A percentile compares a stretch with the other conserved stretches of the same genome.
Conservation (phyloP, 768 basidiomycete species). For the Auricularia heimuer region DNA sequence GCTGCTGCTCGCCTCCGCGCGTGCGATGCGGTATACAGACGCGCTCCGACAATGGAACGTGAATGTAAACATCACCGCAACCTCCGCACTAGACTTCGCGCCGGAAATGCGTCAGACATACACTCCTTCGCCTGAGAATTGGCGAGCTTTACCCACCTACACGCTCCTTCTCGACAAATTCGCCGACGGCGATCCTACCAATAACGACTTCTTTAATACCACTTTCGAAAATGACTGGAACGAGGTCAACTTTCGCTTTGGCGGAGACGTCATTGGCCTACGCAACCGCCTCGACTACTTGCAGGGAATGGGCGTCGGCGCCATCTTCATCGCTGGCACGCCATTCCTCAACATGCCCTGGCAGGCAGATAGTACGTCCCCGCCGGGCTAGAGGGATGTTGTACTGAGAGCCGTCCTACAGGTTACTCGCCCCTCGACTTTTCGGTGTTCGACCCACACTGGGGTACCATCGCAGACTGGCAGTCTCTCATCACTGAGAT, state of each 20-base stretch:
- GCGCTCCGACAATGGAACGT: slow-evolving; percentile 67
- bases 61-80: slow-evolving; percentile 66
- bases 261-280: slow-evolving; percentile 81
- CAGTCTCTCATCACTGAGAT: slow-evolving; percentile 59
- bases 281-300: slow-evolving; percentile 73
- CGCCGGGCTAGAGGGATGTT: slow-evolving; percentile 8
- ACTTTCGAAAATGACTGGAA: slow-evolving; percentile 76
- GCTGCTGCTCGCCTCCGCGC: slow-evolving; percentile 26
- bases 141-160: slow-evolving; percentile 74
- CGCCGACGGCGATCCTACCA: slow-evolving; percentile 84
- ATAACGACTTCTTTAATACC: slow-evolving; percentile 82
- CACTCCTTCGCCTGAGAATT: slow-evolving; percentile 72
- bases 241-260: slow-evolving; percentile 82
- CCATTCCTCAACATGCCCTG: slow-evolving; percentile 94
- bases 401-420: slow-evolving; percentile 19
- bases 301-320: slow-evolving; percentile 75
- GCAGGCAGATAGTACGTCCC: slow-evolving; percentile 82
- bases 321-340: slow-evolving; percentile 88
- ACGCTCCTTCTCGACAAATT: slow-evolving; percentile 87
- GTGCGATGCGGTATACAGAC: slow-evolving; percentile 57
- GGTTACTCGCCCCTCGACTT: slow-evolving; percentile 94
- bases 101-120: slow-evolving; percentile 53
- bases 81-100: slow-evolving; percentile 54
- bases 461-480: slow-evolving; percentile 82
- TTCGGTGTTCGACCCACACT: slow-evolving; percentile 83